These are phyloP conservation scores for Delitschia confertaspora DNA, from an alignment of 495 filamentous ascomycete genomes.

Conservation along the genomic window DNA sequence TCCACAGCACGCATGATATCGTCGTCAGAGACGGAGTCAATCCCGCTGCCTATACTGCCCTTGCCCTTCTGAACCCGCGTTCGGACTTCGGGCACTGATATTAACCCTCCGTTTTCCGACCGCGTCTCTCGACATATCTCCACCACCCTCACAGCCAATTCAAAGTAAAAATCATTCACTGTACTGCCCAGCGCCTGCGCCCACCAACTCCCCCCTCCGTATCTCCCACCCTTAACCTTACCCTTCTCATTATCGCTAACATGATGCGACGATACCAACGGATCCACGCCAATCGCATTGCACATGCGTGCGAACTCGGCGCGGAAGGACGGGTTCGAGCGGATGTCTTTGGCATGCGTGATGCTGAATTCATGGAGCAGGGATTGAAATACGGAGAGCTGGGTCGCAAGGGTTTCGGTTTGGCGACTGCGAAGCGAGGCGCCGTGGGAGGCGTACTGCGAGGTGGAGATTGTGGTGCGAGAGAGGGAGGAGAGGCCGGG, in stretches of 20 bases:
- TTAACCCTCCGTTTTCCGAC: slow-evolving; percentile 83
- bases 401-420: slow-evolving; percentile 72
- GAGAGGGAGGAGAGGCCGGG: slow-evolving; percentile 90
- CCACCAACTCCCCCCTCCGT: slow-evolving; percentile 61
- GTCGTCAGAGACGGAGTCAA: slow-evolving; percentile 73
- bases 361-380: slow-evolving; percentile 88
- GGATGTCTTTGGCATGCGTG: slow-evolving; percentile 89
- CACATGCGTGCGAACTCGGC: slow-evolving; percentile 99
- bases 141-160: slow-evolving; percentile 85
- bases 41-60: slow-evolving; percentile 57
- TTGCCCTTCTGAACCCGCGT: slow-evolving; percentile 59
- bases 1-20: slow-evolving; percentile 86
- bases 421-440: slow-evolving; percentile 71
- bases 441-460: slow-evolving; percentile 84
- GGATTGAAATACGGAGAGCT: slow-evolving; percentile 91
- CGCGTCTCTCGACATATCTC: slow-evolving; percentile 84
- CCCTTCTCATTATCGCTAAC: slow-evolving; percentile 41
- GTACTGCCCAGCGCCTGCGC: slow-evolving; percentile 80
- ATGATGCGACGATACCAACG: slow-evolving; percentile 59
- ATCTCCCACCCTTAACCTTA: slow-evolving; percentile 37
- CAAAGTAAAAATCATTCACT: slow-evolving; percentile 98
- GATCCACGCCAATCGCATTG: slow-evolving; percentile 91
- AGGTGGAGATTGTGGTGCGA: slow-evolving; percentile 65
- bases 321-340: slow-evolving; percentile 87
- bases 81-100: slow-evolving; percentile 73